A percentile compares a stretch with the other conserved stretches of the same genome.
These are phyloP conservation scores for Rhizopogon rudus DNA, from an alignment of 768 basidiomycete species.

Conservation along the genomic window DNA sequence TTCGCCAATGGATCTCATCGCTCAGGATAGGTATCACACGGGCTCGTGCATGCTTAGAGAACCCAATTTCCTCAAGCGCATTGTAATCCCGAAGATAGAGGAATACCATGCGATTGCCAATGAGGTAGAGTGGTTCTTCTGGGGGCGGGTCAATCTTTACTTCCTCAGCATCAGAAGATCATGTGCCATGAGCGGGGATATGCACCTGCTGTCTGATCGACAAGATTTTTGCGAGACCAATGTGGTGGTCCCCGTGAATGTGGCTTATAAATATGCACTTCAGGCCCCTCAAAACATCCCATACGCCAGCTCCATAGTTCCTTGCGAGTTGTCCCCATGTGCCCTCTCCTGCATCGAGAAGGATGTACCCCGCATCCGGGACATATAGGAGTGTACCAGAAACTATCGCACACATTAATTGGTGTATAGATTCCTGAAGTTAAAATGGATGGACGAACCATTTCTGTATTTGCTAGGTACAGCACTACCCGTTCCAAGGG, in stretches of 20 bases:
- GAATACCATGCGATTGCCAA: slow-evolving; percentile 52
- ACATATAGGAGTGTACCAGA: slow-evolving; percentile 75
- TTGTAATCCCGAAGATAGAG: slow-evolving; percentile 69
- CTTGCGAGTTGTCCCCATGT: slow-evolving; percentile 87
- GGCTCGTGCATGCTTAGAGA: slow-evolving; percentile 41
- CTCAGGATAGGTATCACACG: slow-evolving; percentile 53
- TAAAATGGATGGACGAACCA: slow-evolving; percentile 39
- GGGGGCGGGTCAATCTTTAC: slow-evolving; percentile 61
- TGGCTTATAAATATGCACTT: slow-evolving; percentile 87
- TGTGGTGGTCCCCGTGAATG: slow-evolving; percentile 90
- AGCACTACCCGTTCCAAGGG: slow-evolving; percentile 88
- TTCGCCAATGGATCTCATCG: slow-evolving; percentile 49
- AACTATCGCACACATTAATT: slow-evolving; percentile 33
- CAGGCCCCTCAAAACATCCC: slow-evolving; percentile 60
- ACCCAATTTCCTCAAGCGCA: slow-evolving; percentile 67
- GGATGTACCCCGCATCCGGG: slow-evolving; percentile 63
- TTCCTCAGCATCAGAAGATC: neutral
- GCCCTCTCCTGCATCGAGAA: slow-evolving; percentile 92
- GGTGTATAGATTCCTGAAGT: neutral
- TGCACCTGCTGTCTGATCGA: slow-evolving; percentile 63
- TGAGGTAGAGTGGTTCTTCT: slow-evolving; percentile 61
- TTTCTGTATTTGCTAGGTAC: slow-evolving; percentile 85
- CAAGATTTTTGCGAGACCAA: slow-evolving; percentile 73
- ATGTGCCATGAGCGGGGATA: neutral
- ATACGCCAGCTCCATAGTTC: slow-evolving; percentile 61